These are phyloP conservation scores for Sphaerosporella brunnea DNA, from an alignment of 495 filamentous ascomycete species.

Conservation along the genomic window DNA sequence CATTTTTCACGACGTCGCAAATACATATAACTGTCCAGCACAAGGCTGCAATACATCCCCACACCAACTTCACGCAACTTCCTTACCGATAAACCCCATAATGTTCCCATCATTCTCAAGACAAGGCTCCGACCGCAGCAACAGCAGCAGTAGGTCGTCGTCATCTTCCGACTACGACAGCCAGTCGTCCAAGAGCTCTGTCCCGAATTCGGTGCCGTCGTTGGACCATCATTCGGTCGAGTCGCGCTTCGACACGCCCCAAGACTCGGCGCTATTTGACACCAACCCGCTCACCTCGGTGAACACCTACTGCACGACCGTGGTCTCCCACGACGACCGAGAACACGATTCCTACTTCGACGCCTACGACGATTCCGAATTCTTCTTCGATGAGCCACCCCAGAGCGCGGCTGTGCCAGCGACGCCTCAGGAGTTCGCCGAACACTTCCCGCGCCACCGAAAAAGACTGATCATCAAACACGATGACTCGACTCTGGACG, in stretches of 20 bases:
- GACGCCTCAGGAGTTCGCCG: constrained; percentile 66
- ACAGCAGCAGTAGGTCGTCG: constrained; percentile 19
- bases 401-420: constrained; percentile 40
- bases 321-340: constrained; percentile 46
- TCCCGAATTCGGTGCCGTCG: constrained; percentile 24
- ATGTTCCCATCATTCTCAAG: background rate
- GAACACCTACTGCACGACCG: constrained; percentile 66
- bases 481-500: constrained; percentile 78
- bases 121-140: constrained; percentile 15
- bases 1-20: too few species aligned
- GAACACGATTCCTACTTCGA: constrained; percentile 36
- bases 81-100: too few species aligned
- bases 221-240: constrained; percentile 22
- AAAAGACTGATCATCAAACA: constrained; percentile 71
- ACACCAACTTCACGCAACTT: too few species aligned
- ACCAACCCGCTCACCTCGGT: constrained; percentile 42
- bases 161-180: constrained; percentile 8
- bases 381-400: constrained; percentile 27
- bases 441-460: constrained; percentile 69
- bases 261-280: constrained; percentile 20
- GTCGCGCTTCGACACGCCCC: constrained; percentile 17
- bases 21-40: too few species aligned
- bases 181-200: constrained; percentile 18
- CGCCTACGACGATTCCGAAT: constrained; percentile 36
- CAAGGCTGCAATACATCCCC: too few species aligned